Base-by-base conservation (phyloP, 257 asterid species). In the Nicotiana undulata region DNA sequence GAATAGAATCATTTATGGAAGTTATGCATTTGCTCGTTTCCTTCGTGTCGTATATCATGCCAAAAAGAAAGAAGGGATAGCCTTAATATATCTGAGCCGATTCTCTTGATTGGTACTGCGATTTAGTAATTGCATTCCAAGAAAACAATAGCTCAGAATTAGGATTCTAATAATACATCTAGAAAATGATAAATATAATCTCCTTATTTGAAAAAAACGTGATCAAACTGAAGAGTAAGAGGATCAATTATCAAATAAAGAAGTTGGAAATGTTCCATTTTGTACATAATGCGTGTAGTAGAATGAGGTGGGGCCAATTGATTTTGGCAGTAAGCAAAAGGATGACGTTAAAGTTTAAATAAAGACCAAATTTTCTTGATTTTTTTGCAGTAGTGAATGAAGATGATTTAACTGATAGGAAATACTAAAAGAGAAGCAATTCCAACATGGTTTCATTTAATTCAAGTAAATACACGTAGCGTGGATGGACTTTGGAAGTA, bases 401-500 rank as follows among this genome's bases (percentile, higher is more conserved):
- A 72, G 24, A 52, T 80, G 49, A 80, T 20, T 59, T 32, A 44
- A 18, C 51, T 24, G 75, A 44, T 18, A 15, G 60, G 15, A 65
- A 67, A 32, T 74, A 26, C 28, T 26, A 80, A 29, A 64, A 10
- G 11, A 80, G 52, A 53, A 24, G 74, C 46, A 59, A 63, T 22
- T 53, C 17, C 53, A 37, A 76, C 37, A 72, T 46, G 61, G 40
- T 74, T 3, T 74, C 44, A 74, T 74, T 74, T 70, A 46, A 46
- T 72, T 28, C 60, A 5, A 63, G 11, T 28, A 60, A 11, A 49
- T 53, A 53, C n/a, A n/a, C n/a, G 59, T 53, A 53, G 59, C 17
- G 6, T 72, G 78, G 78, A 72, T 72, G 61, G 78, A 49, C 4
- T 72, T n/a, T n/a, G n/a, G n/a, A n/a, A n/a, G n/a, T n/a, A n/a